These are phyloP conservation scores for Apocynum venetum DNA, from an alignment of 257 asterid species.

Conservation along the genomic window DNA sequence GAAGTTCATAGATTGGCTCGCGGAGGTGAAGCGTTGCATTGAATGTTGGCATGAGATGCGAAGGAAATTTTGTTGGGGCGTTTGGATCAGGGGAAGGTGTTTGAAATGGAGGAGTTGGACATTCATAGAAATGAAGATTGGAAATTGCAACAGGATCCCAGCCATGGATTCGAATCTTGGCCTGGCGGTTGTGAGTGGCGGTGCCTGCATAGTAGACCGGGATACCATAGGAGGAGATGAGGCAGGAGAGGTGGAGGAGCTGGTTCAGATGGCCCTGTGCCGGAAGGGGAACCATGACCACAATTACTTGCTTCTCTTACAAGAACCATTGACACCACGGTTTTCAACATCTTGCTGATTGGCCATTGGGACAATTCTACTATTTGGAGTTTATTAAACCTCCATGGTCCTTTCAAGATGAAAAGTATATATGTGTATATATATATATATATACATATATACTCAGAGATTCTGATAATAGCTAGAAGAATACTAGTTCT, in stretches of 20 bases:
- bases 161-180: slow-evolving; percentile 42
- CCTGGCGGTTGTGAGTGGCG: slow-evolving; percentile 58
- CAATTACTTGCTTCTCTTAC: slow-evolving; percentile 23
- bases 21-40: slow-evolving; percentile 19
- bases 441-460: too few relatives aligned
- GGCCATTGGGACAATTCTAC: neutral
- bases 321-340: neutral
- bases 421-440: too few relatives aligned
- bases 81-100: slow-evolving; percentile 20
- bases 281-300: slow-evolving; percentile 64
- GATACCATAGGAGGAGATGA: slow-evolving; percentile 40
- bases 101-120: slow-evolving; percentile 15
- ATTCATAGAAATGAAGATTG: slow-evolving; percentile 44
- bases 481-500: too few relatives aligned
- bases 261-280: slow-evolving; percentile 80
- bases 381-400: neutral
- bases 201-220: slow-evolving; percentile 51
- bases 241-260: slow-evolving; percentile 28
- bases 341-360: neutral
- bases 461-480: too few relatives aligned
- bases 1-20: slow-evolving; percentile 7
- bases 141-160: slow-evolving; percentile 33
- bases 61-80: slow-evolving; percentile 12
- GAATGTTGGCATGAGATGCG: slow-evolving; percentile 18
- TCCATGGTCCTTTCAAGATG: neutral